These are phyloP conservation scores for Bacterosira constricta DNA, from an alignment of 108 stramenopile species.

Conservation along the genomic window DNA sequence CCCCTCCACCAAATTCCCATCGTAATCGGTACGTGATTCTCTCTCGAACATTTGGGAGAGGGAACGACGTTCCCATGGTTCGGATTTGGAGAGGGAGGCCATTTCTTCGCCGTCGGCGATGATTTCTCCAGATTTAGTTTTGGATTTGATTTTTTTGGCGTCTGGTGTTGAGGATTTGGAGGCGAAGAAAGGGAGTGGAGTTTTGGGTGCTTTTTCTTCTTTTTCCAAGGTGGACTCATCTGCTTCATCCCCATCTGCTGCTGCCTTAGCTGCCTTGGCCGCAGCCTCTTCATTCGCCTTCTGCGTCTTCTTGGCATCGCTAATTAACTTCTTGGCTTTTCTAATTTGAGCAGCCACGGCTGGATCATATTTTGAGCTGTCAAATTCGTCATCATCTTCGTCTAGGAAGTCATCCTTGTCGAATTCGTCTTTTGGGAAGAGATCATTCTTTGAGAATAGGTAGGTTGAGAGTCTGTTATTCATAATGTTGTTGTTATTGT, in stretches of 20 bases:
- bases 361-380: slow-evolving; percentile 15
- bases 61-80: slow-evolving; percentile 73
- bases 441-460: neutral
- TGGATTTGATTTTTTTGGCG: slow-evolving; percentile 42
- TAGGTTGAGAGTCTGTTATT: no score
- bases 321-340: slow-evolving; percentile 23
- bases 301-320: slow-evolving; percentile 40
- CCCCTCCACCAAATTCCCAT: slow-evolving; percentile 52
- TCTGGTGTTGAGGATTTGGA: neutral
- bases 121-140: slow-evolving; percentile 35
- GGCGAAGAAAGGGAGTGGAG: slow-evolving; percentile 41
- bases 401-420: slow-evolving; percentile 1
- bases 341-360: slow-evolving; percentile 31
- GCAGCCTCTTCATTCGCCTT: neutral
- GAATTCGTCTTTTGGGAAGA: neutral
- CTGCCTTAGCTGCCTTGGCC: neutral
- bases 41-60: slow-evolving; percentile 36
- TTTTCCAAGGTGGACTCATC: neutral
- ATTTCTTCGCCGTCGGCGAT: slow-evolving; percentile 79
- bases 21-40: slow-evolving; percentile 19
- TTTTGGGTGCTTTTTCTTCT: neutral
- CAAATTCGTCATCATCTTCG: slow-evolving; percentile 18
- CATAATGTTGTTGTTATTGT: no score
- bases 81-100: slow-evolving; percentile 70
- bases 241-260: neutral